Evolutionary conservation across 352 stramenopile genomes (phyloP), one percentile per base, ranked within the genome.

Genomic region (Peronospora destructor): DNA sequence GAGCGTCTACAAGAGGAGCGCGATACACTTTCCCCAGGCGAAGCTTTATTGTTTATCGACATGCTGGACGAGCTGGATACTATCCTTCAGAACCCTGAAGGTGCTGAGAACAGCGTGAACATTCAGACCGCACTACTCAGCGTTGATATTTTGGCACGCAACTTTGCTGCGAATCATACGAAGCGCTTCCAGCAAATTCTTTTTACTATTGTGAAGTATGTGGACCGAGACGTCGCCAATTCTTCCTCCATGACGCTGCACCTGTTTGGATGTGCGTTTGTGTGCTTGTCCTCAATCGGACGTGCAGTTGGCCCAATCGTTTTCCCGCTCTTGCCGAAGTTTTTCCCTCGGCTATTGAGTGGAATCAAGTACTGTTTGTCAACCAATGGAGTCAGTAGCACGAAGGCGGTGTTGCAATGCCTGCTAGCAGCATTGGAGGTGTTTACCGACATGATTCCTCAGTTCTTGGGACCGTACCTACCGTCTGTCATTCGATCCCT

Each of bases 21-120:
- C 12, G 56, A 55, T 8, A 68, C 73, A 26, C 47, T 95, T 2
- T 73, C 73, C 7, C 66, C 65, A 6, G 78, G 79, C 17, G 84
- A 95, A 53, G 69, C 79, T 55, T 56, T 92, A 39, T 58, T 93
- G 7, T 93, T 92, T 47, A 73, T 95, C 11, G 84, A 95, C 40
- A 92, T 95, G 83, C 51, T 95, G 13, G 80, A 88, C 29, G 80
- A 91, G 49, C 64, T 95, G 14, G 66, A 90, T 30, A 45, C 46
- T 7, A 84, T 91, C 13, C 51, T 95, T n/a, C 56, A 62, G 26
- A 86, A 92, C 41, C 41, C 48, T 2, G 69, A 89, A n/a, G 51
- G 42, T 25, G 57, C 33, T 7, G 77, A 91, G 47, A 85, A 76
- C 68, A 85, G 63, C 28, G 68, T 85, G 5, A 91, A 90, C 47